Percentiles rank a stretch among this genome's conserved stretches.
Conservation (phyloP, 192 early-diverging fungal species). For the Umbelopsis vinacea region DNA sequence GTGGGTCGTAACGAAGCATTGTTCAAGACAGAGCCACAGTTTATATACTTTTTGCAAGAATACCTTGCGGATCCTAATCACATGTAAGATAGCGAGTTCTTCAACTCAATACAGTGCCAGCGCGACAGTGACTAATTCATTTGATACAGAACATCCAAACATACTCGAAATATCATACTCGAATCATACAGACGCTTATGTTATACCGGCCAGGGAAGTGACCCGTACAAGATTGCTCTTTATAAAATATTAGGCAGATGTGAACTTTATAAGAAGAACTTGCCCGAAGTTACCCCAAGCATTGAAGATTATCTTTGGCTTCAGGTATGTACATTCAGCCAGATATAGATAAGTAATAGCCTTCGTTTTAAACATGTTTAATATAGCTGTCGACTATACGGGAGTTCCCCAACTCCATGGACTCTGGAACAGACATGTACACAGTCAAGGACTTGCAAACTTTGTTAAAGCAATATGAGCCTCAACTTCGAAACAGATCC, state of each 20-base stretch:
- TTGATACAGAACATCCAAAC: constrained; percentile 42
- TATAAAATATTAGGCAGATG: constrained; percentile 92
- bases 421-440: not conserved
- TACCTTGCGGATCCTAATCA: constrained; percentile 57
- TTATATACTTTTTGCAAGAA: constrained; percentile 72
- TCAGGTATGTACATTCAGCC: constrained; percentile 50
- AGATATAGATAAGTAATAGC: no score
- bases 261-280: constrained; percentile 72
- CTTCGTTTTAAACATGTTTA: not conserved
- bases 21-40: constrained; percentile 64
- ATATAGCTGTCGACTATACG: not conserved
- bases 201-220: constrained; percentile 54
- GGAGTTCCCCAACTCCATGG: not conserved
- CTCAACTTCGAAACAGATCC: constrained; percentile 12
- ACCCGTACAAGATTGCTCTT: constrained; percentile 92
- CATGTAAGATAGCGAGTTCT: constrained; percentile 21
- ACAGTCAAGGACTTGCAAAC: not conserved
- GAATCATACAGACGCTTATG: constrained; percentile 56
- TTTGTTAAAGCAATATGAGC: constrained; percentile 1
- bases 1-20: constrained; percentile 61
- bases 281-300: constrained; percentile 69
- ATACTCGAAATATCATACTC: constrained; percentile 59
- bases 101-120: not conserved
- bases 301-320: constrained; percentile 97
- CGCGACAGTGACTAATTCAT: not conserved